Base-by-base conservation (phyloP, 2,329 filamentous ascomycete species). In the Boeremia lycopersici region DNA sequence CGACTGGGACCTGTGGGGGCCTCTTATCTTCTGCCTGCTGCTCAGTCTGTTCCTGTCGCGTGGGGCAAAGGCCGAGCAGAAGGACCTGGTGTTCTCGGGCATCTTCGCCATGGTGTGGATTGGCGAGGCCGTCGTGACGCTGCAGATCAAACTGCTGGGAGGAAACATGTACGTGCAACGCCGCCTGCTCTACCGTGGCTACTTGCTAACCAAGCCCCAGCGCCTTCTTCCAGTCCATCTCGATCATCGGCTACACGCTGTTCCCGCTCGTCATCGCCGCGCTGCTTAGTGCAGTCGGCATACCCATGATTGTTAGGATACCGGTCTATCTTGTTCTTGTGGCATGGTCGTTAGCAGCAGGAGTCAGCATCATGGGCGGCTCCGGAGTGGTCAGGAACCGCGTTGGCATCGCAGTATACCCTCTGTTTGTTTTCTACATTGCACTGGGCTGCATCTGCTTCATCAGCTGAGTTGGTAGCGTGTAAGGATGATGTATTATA, bases 1-100 rank as follows among this genome's bases (percentile, higher is more conserved):
- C 59, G 93, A 99, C 78, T 99, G 95, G 95, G 95, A 99, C 82
- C 84, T 99, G 46, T 99, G 95, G 95, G 95, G 95, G 0, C 95
- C 95, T 31, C 81, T 99, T 52, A 87, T 99, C 62, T 99, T 99
- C 80, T 97, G 93, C 69, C 79, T 99, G 63, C 79, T 96, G 54
- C 81, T 99, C 54, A 93, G 91, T 64, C 83, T 96, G 76, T 86
- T 99, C 66, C 81, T 99, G 54, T 96, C 93, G 64, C 85, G 96
- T 72, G 86, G 89, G 59, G 91, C 91, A 12, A 84, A 87, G 64
- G 82, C 84, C 1, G 85, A 91, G 42, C 95, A 99, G 79, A 90
- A 89, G 70, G 91, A 93, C 57, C 78, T 90, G 35, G 93, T 98
- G 26, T 99, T 99, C 75, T 96, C 91, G 31, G 95, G 95, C 4